Evolutionary conservation across 257 asterid species (phyloP), one percentile per base, ranked within the genome.

Genomic region (Scutellaria minor): DNA sequence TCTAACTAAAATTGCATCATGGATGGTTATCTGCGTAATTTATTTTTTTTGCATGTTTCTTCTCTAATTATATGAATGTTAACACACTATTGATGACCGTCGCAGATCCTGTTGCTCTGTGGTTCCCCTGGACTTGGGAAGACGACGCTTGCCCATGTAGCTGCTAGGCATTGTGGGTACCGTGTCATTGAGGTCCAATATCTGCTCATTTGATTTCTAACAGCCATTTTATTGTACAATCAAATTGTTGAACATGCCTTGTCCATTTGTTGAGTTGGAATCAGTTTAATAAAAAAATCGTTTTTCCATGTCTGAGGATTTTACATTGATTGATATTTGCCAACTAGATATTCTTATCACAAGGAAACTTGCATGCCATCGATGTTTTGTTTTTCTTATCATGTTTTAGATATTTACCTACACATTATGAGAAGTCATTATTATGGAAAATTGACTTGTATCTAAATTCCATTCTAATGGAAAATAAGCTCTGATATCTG

Each of bases 61-160:
- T 72, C 39, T 52, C 24, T 68, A 39, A 48, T 70, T 56, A 37
- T 70, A 45, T 45, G 64, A 57, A 51, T 59, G 70, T 53, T 68
- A 73, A 73, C 58, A 18, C 18, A 58, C 64, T 66, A 14, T 71
- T 70, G 75, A 64, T 65, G 66, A 66, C 44, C 64, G 12, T 74
- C 63, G 66, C 96, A 94, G 99, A 80, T 95, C 83, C 89, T 95
- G 72, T 84, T 95, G 85, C 97, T 95, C 73, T 95, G 98, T 73
- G 99, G 99, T 4, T 88, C 99, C 76, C 99, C 99, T 46, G 99
- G 99, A 68, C 94, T 95, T 76, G 99, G 99, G 78, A 95, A 95
- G 87, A 95, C 99, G 57, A 95, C 99, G 2, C 96, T 95, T 81
- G 99, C 99, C 63, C 99, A 95, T 86, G 95, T 95, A 66, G 98